Base-by-base conservation (phyloP, 2,329 filamentous ascomycete species). In the Malbranchea zuffiana region DNA sequence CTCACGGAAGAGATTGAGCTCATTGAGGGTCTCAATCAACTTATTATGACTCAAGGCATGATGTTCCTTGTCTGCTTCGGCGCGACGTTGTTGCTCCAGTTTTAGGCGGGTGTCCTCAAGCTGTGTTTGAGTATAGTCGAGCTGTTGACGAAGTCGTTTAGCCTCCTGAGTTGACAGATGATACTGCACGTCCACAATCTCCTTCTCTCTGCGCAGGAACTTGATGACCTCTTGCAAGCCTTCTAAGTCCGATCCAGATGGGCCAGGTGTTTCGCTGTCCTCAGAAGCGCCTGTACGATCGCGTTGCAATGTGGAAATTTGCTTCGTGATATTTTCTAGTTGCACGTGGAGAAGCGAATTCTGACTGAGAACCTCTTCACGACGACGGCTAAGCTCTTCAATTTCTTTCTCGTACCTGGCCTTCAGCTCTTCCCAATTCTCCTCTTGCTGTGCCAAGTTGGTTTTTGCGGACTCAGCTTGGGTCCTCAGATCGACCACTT, bases 161-260 rank as follows among this genome's bases (percentile, higher is more conserved):
- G 77, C 72, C 60, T 98, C 90, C 50, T 93, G 84, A 0, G 78
- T 71, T 50, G 88, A 87, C 29, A 96, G 69, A 49, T 95, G 87
- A 50, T 86, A 82, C 53, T 96, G 88, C n/a, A 95, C 84, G 50
- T 98, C 88, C 6, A 95, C 73, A 47, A 98, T 96, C 56, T 96
- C 90, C 67, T 96, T 98, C 62, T 98, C 92, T 27, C 85, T 81
- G 30, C 88, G 80, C 43, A 98, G 67, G 57, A 90, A 98, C 44
- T 75, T 81, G 61, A 93, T 92, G 39, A 98, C 75, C 52, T 96
- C 88, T 44, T 90, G 82, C 6, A 94, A 73, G 36, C 82, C 83
- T 47, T 85, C 82, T 6, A 78, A 65, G 26, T 74, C 76, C 3
- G 73, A 63, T 5, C 69, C 61, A 11, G 71, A 60, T 1, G 69